Conservation (phyloP, 805 yeast genomes). For the Citeromyces matritensis region DNA sequence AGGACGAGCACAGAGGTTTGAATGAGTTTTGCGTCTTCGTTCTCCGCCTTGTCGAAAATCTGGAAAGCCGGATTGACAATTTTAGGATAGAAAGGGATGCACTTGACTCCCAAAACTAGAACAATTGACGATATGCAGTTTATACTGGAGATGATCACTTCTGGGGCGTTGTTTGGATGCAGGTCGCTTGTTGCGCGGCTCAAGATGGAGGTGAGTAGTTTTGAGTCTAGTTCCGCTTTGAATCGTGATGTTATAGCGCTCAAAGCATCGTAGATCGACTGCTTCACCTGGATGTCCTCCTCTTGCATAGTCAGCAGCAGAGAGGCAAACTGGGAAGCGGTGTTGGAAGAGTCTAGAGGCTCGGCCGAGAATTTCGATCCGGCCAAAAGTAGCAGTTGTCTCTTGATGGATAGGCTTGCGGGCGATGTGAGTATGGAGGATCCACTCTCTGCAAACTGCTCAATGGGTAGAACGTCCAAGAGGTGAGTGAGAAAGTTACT, state of each 20-base stretch:
- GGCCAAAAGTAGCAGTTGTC: conserved; percentile 47
- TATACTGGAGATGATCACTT: conserved; percentile 58
- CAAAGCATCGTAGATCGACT: conserved; percentile 55
- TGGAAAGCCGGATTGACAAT: conserved; percentile 62
- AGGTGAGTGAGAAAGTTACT: conserved; percentile 45
- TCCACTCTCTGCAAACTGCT: conserved; percentile 53
- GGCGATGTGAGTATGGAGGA: conserved; percentile 22
- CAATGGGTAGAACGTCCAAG: conserved; percentile 61
- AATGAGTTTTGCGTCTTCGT: conserved; percentile 20
- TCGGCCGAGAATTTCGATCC: conserved; percentile 60
- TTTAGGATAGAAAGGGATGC: conserved; percentile 73
- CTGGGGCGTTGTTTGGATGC: conserved; percentile 28
- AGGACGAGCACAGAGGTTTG: conserved; percentile 63
- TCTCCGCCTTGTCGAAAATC: conserved; percentile 26
- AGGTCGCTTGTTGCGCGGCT: conserved; percentile 38
- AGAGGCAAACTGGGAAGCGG: conserved; percentile 32
- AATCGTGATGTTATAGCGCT: conserved; percentile 51
- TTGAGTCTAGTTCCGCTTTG: conserved; percentile 31
- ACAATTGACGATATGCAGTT: conserved; percentile 58
- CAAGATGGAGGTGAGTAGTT: conserved; percentile 32
- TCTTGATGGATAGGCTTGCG: conserved; percentile 32
- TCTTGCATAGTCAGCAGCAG: conserved; percentile 34
- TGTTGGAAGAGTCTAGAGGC: conserved; percentile 29
- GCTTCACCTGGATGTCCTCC: conserved; percentile 40
- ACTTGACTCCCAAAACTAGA: conserved; percentile 68